phyloP scores from a whole-genome alignment of 345 rosid genomes.

The Populus tremula region DNA sequence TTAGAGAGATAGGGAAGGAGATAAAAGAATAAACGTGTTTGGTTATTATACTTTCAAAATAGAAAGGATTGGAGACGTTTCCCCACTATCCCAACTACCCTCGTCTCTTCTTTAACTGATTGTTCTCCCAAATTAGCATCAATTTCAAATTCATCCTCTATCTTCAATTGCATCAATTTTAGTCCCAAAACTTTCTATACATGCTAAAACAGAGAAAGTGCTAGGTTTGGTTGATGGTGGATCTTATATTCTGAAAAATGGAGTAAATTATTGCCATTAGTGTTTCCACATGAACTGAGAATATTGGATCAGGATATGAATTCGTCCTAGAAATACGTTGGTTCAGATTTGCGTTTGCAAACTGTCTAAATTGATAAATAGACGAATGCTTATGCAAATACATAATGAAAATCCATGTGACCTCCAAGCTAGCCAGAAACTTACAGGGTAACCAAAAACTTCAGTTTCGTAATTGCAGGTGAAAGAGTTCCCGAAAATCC shows the following conservation, averaged over 20 bases:
- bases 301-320: background rate
- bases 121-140: too few relatives aligned
- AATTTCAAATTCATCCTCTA: too few relatives aligned
- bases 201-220: too few relatives aligned
- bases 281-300: background rate
- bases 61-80: too few relatives aligned
- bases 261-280: background rate
- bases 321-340: background rate
- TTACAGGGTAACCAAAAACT: conserved; percentile 73
- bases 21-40: too few relatives aligned
- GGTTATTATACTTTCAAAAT: too few relatives aligned
- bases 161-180: too few relatives aligned
- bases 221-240: too few relatives aligned
- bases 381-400: background rate
- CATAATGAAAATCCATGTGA: background rate
- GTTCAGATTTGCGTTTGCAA: background rate
- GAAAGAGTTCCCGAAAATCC: conserved; percentile 85
- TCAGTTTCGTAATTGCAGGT: conserved; percentile 60
- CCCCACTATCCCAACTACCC: too few relatives aligned
- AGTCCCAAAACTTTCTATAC: too few relatives aligned
- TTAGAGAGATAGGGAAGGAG: too few relatives aligned
- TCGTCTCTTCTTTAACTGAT: too few relatives aligned
- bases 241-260: background rate
- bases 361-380: background rate
- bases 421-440: conserved; percentile 8